Percentiles rank a stretch among this genome's conserved stretches.
Evolutionary conservation across 345 rosid species (phyloP).

Genomic region (Luvunga scandens): DNA sequence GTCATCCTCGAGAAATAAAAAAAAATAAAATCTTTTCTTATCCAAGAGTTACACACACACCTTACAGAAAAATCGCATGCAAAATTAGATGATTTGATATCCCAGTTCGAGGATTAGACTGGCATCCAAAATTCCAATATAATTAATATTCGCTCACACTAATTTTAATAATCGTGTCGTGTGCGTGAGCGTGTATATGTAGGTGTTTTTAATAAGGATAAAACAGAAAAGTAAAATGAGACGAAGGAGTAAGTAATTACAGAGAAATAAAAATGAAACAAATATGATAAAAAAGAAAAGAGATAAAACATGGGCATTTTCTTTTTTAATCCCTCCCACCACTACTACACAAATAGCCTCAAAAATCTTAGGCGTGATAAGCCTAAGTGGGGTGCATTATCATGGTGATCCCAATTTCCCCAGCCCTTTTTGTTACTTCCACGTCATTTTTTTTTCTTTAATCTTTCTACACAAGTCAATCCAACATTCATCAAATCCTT

Average conservation of each 20-base stretch:
- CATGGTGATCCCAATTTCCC: conserved; percentile 48
- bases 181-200: too few species aligned
- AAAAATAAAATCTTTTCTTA: background rate
- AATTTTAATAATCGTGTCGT: too few species aligned
- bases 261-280: background rate
- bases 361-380: conserved; percentile 83
- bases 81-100: background rate
- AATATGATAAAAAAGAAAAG: background rate
- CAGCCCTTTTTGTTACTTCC: conserved; percentile 15
- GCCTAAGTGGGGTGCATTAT: conserved; percentile 90
- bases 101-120: too few species aligned
- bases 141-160: too few species aligned
- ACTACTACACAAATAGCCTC: conserved; percentile 50
- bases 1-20: background rate
- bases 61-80: background rate
- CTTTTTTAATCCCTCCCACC: conserved; percentile 6
- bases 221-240: background rate
- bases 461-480: conserved; percentile 43
- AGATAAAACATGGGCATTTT: conserved; percentile 19
- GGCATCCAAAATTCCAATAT: too few species aligned
- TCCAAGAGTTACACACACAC: background rate
- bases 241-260: conserved; percentile 5
- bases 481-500: conserved; percentile 24
- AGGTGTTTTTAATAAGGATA: background rate
- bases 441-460: conserved; percentile 11